Evolutionary conservation across 805 yeast genomes (phyloP), one percentile per base, ranked within the genome.

Genomic region (Pichia thaimueangensis): DNA sequence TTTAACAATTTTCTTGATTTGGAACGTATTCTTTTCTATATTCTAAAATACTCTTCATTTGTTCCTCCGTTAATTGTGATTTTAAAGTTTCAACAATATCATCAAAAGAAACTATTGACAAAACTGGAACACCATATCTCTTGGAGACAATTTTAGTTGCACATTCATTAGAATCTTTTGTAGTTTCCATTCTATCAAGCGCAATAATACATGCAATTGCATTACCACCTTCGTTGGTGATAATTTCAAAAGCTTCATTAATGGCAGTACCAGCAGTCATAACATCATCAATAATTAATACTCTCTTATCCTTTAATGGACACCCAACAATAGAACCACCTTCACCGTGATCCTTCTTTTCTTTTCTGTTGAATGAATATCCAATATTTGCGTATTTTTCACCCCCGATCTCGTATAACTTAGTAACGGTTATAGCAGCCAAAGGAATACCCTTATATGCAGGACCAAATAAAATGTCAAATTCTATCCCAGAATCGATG

Each of bases 201-300:
- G 96, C 95, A 57, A 93, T 86, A 47, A 88, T 81, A 44, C 87
- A 77, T 8, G 95, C 97, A 36, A 80, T 85, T 19, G 87, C 82
- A 12, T 66, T 57, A 37, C 96, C 98, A 28, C 75, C 68, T 51
- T 80, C 91, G 21, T 56, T 64, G 21, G 66, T 65, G 54, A 93
- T 87, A 56, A 93, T 83, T 37, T 73, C 78, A 55, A 86, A 84
- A 0, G 97, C 97, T 67, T 93, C 97, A 55, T 84, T 84, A 60
- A 89, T 88, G 38, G 98, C 97, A 45, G 97, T 93, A 31, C 98
- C 98, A 1, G 97, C 97, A 47, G 97, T 91, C 81, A 91, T 89
- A 33, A 93, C 97, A 57, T 91, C 98, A 63, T 93, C 98, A 48
- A 91, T 87, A 55, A 93, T 86, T 55, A 93, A 68, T 20, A 91